phyloP scores from a whole-genome alignment of 2,329 filamentous ascomycete species.

The Hypocreales sp. region DNA sequence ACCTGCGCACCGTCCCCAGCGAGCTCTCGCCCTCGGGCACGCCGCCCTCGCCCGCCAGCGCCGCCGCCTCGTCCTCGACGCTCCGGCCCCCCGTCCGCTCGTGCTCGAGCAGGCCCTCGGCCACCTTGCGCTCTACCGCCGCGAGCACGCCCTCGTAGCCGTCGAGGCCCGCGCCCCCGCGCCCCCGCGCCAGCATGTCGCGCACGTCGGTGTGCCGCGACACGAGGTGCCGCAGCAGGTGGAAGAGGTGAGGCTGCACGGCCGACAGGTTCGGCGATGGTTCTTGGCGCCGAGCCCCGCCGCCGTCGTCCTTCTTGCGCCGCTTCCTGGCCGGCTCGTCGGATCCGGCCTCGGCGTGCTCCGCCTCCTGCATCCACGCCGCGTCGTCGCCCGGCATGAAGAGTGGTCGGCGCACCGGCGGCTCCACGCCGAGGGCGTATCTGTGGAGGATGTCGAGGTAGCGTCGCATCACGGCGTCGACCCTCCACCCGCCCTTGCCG shows the following conservation, averaged over 20 bases:
- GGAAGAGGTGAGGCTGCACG: constrained; percentile 88
- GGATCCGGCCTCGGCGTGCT: constrained; percentile 14
- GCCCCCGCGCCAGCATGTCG: constrained; percentile 60
- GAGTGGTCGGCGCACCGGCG: constrained; percentile 54
- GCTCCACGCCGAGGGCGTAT: constrained; percentile 51
- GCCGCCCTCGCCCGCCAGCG: constrained; percentile 4
- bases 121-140: constrained; percentile 62
- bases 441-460: constrained; percentile 85
- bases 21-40: constrained; percentile 40
- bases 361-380: constrained; percentile 24
- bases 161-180: constrained; percentile 52
- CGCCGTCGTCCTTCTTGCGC: constrained; percentile 23
- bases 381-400: constrained; percentile 50
- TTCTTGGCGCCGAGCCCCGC: constrained; percentile 22
- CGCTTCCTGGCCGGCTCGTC: constrained; percentile 38
- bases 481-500: constrained; percentile 69
- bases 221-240: constrained; percentile 73
- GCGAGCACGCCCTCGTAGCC: constrained; percentile 62
- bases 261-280: constrained; percentile 50
- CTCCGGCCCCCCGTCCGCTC: constrained; percentile 34
- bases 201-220: constrained; percentile 67
- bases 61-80: constrained; percentile 22
- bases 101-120: constrained; percentile 56
- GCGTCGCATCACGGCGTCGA: constrained; percentile 74
- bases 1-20: constrained; percentile 51